Base-by-base conservation (phyloP, 2,329 filamentous ascomycete species). In the Ophiostoma quercus region DNA sequence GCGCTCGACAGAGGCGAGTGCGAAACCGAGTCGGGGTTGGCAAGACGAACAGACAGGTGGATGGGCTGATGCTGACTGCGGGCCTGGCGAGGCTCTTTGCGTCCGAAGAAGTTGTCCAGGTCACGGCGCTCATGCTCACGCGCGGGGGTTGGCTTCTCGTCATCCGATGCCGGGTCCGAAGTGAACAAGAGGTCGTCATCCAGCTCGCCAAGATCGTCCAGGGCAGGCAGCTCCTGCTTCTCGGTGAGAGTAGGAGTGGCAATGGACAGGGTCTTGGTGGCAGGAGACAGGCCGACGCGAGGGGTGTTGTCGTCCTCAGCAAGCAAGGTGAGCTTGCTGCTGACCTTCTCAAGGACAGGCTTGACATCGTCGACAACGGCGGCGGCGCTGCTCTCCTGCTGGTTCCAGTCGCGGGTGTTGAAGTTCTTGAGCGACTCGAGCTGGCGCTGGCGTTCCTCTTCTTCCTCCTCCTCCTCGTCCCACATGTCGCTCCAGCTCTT, bases 401-500 rank as follows among this genome's bases (percentile, higher is more conserved):
- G 90, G 77, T 91, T 94, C 89, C 90, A 94, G 69, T 89, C 91
- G 74, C 90, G 85, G 70, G 89, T 87, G 77, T 92, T 92, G 76
- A 90, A 84, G 77, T 88, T 82, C 79, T 90, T 86, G 34, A 90
- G 80, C 6, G 82, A 82, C 71, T 84, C 80, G 70, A 87, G 81
- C 77, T 90, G 86, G 73, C 85, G 85, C 71, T 81, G 80, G 72
- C 84, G 84, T 76, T 90, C 87, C 75, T 90, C 86, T 47, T 84
- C 83, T 74, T 91, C 87, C 76, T 95, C 93, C 65, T 84, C 82
- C 69, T 98, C 94, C 79, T 98, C 94, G 71, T 98, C 94, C 90
- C 93, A 97, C 79, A 98, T 88, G 79, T 99, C 95, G 76, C 94
- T 97, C 95, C 95, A 99, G 83, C 95, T 98, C 89, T 98, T 98